Percentiles rank a stretch among this genome's conserved stretches.
Conservation (phyloP, 768 basidiomycete genomes). For the Rubroboletus pulcherrimus region DNA sequence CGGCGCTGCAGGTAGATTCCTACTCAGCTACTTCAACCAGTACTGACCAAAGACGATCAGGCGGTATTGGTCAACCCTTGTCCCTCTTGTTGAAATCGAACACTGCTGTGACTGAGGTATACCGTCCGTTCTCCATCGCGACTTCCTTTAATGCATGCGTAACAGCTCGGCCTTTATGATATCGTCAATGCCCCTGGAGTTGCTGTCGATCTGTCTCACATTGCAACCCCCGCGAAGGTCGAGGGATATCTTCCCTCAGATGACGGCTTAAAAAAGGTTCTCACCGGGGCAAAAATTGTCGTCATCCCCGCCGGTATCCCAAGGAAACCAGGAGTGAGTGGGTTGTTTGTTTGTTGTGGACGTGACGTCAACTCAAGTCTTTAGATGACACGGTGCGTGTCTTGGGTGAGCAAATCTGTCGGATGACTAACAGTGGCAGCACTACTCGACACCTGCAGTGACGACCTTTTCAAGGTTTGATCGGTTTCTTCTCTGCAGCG, state of each 20-base stretch:
- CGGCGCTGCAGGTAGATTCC: constrained; percentile 78
- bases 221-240: constrained; percentile 83
- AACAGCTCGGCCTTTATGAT: constrained; percentile 85
- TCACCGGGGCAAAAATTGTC: constrained; percentile 85
- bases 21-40: neutral
- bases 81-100: constrained; percentile 88
- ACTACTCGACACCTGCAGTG: constrained; percentile 44
- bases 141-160: neutral
- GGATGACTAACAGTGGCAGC: constrained; percentile 9
- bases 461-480: constrained; percentile 90
- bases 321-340: constrained; percentile 85
- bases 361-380: neutral
- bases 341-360: neutral
- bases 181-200: constrained; percentile 98
- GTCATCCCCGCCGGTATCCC: constrained; percentile 97
- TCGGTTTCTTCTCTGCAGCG: neutral
- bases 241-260: constrained; percentile 76
- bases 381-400: constrained; percentile 50
- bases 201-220: constrained; percentile 91
- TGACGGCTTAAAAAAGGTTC: constrained; percentile 76
- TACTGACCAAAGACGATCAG: constrained; percentile 36
- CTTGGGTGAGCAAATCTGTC: neutral
- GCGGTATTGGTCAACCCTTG: constrained; percentile 96
- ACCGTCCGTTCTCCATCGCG: constrained; percentile 1
- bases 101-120: constrained; percentile 73